These are phyloP conservation scores for Arabis alpina DNA, from an alignment of 345 rosid species.

Conservation along the genomic window DNA sequence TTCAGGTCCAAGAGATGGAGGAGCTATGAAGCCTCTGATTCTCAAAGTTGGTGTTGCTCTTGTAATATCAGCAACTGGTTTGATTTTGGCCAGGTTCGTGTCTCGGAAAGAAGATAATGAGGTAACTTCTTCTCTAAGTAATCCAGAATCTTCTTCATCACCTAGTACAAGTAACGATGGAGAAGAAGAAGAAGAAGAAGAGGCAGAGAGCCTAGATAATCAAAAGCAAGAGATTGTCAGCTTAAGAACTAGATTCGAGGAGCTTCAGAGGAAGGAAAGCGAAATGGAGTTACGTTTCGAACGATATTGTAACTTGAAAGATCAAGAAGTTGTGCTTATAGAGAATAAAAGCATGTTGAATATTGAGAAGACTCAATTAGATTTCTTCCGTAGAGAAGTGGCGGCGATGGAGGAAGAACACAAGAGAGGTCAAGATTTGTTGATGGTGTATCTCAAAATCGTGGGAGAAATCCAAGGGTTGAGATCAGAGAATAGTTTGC, in stretches of 20 bases:
- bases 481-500: slow-evolving; percentile 52
- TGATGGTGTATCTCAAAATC: slow-evolving; percentile 43
- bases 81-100: slow-evolving; percentile 55
- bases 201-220: slow-evolving; percentile 23
- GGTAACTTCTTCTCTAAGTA: slow-evolving; percentile 28
- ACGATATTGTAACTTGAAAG: slow-evolving; percentile 56
- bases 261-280: slow-evolving; percentile 54
- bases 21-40: slow-evolving; percentile 57
- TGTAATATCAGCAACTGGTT: slow-evolving; percentile 67
- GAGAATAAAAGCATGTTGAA: slow-evolving; percentile 54
- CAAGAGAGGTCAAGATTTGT: slow-evolving; percentile 48
- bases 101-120: slow-evolving; percentile 38
- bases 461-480: slow-evolving; percentile 46
- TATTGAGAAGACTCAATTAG: slow-evolving; percentile 49
- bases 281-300: slow-evolving; percentile 51
- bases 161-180: slow-evolving; percentile 29
- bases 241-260: slow-evolving; percentile 48
- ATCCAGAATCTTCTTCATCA: slow-evolving; percentile 39
- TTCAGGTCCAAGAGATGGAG: slow-evolving; percentile 53
- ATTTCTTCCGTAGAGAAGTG: slow-evolving; percentile 55
- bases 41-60: slow-evolving; percentile 71
- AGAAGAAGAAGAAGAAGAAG: slow-evolving; percentile 31
- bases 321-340: slow-evolving; percentile 57
- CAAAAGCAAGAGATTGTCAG: slow-evolving; percentile 47
- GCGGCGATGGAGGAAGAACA: slow-evolving; percentile 52